Base-by-base conservation (phyloP, 202 grass and related monocot genomes). In the Cymbopogon flexuosus region DNA sequence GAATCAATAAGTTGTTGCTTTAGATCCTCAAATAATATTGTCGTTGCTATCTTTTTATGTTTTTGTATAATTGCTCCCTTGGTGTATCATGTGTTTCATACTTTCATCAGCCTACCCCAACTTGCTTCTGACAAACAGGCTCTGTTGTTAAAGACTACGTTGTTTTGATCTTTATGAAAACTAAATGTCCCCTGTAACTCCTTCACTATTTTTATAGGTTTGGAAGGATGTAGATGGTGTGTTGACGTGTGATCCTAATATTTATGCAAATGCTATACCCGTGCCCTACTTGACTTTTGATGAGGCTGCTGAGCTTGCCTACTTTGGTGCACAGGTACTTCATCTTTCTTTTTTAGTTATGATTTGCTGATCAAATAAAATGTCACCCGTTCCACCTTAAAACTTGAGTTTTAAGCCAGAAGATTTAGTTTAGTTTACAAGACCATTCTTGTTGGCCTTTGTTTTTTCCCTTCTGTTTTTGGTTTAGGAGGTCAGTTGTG, bases 141-240 rank as follows among this genome's bases (percentile, higher is more conserved):
- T 72, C 43, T 33, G 43, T n/a, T 33, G 13, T n/a, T 51, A 22
- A 57, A 22, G 10, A 11, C 11, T n/a, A 67, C 49, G 10, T 43
- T 56, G 8, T 67, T 19, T 47, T 63, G n/a, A 39, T 56, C 22
- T 47, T 77, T 15, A 62, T 57, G 59, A 68, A 23, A 56, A 56
- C 13, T 80, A 36, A 51, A 75, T 51, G 16, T 45, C 9, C 5
- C 6, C 19, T 72, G 0, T 51, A 61, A 68, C 47, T 18, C 16
- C 22, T 6, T 31, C 66, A 34, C 51, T 51, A 27, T 71, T 71
- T 11, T 35, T 34, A 73, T 73, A 98, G 95, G 92, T 98, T 30
- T 98, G 95, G 95, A 98, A 98, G 79, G 95, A 98, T 94, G 95
- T 98, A 42, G 95, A 98, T 89, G 95, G 95, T 82, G 95, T 98